Base-by-base conservation (phyloP, 2,329 filamentous ascomycete species). In the Fusarium mundagurra region DNA sequence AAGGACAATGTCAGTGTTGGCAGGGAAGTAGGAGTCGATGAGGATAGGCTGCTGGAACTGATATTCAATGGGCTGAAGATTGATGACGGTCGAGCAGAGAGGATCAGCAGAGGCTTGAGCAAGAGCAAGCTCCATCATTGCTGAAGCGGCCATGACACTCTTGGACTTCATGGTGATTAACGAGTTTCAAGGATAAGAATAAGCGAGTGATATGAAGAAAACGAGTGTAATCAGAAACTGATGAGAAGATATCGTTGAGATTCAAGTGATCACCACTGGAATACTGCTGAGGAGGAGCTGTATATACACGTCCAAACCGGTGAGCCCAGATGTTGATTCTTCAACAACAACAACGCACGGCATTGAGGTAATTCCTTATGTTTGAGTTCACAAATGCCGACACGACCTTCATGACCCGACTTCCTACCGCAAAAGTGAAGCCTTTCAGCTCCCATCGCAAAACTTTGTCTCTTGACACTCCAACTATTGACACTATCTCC, bases 1-100 rank as follows among this genome's bases (percentile, higher is more conserved):
- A 0, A 57, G 36, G 17, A 57, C 12, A 45, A 57, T 57, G 22
- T 57, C 54, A 5, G 54, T 57, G n/a, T 57, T 34, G n/a, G 38
- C 22, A 4, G 22, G 22, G 22, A 57, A 57, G 38, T 33, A 57
- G 6, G 29, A 44, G 38, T 57, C 38, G 3, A 57, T 57, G 13
- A 57, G 29, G 4, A 57, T 24, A 24, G 54, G 54, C 6, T 57
- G 38, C 29, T 44, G 29, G 17, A 57, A 34, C 16, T 45, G 38
- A 57, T 57, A 57, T 45, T 57, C 54, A 16, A 45, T 16, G 4
- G 54, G 54, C 7, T 57, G 54, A 11, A 57, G 29, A 24, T 57
- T 45, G 29, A 57, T 31, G 9, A 45, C 12, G 27, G 38, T 24
- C 13, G 54, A 44, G 17, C 54, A 57, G 6, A 57, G 38, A 34